Conservation (phyloP, 305 asterid genomes). For the Rubia tinctorum region DNA sequence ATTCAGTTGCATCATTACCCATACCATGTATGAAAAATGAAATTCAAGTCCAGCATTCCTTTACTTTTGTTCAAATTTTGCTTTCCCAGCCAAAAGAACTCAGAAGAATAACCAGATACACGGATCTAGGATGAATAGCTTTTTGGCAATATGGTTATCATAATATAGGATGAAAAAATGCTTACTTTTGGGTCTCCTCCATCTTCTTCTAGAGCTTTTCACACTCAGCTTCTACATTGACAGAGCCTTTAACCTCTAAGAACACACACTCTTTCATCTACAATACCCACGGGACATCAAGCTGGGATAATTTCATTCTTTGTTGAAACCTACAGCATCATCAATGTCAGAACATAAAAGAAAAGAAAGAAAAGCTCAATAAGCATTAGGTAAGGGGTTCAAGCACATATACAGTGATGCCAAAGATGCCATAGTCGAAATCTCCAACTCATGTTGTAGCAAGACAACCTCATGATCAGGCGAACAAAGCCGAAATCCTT, state of each 20-base stretch:
- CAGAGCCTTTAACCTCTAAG: conserved; percentile 50
- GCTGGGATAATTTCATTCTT: conserved; percentile 58
- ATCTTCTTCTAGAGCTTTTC: conserved; percentile 75
- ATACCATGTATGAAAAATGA: too few relatives aligned
- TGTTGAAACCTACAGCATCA: conserved; percentile 41
- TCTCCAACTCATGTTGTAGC: conserved; percentile 56
- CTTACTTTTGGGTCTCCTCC: conserved; percentile 79
- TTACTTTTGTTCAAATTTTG: too few relatives aligned
- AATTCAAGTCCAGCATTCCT: too few relatives aligned
- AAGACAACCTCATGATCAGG: too few relatives aligned
- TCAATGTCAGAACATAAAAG: conserved; percentile 5
- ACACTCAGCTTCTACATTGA: conserved; percentile 66
- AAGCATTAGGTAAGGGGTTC: not conserved
- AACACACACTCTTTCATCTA: conserved; percentile 61
- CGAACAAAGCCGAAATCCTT: too few relatives aligned
- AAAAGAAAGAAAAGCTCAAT: not conserved
- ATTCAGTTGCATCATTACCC: not conserved
- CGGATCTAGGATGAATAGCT: too few relatives aligned
- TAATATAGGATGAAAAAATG: not conserved
- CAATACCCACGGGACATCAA: conserved; percentile 56
- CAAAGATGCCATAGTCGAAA: conserved; percentile 66
- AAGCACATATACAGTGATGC: conserved; percentile 51
- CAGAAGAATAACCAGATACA: too few relatives aligned
- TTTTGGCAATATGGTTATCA: too few relatives aligned
- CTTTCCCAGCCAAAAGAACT: too few relatives aligned